Conservation (phyloP, 2,329 filamentous ascomycete species). For the Penicillium crustosum region DNA sequence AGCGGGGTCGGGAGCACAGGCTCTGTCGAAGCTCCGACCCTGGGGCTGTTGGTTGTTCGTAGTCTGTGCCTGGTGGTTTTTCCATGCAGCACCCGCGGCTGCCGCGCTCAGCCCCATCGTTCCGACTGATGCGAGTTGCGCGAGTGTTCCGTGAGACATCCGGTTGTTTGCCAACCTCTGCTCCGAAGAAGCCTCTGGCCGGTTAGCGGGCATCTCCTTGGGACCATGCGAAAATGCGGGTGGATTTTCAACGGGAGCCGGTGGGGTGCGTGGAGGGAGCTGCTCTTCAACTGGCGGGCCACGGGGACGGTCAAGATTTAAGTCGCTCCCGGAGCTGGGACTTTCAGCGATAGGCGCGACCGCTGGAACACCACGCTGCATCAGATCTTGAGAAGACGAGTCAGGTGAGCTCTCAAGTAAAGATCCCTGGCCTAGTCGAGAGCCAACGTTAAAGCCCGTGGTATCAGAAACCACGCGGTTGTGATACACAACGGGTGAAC, state of each 20-base stretch:
- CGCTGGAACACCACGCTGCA: constrained; percentile 24
- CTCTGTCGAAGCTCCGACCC: background rate
- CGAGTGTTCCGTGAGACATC: constrained; percentile 77
- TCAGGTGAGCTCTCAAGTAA: constrained; percentile 34
- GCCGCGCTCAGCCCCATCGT: constrained; percentile 48
- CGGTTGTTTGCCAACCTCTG: constrained; percentile 78
- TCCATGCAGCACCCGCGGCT: constrained; percentile 38
- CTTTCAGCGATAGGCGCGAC: constrained; percentile 34
- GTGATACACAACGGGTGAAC: constrained; percentile 26
- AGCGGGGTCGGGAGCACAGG: background rate
- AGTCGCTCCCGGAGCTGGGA: constrained; percentile 45
- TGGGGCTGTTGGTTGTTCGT: constrained; percentile 10
- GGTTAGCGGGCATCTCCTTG: constrained; percentile 66
- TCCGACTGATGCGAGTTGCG: constrained; percentile 73
- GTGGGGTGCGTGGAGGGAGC: constrained; percentile 56
- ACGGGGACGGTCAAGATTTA: constrained; percentile 19
- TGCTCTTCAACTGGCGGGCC: constrained; percentile 36
- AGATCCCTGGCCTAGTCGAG: constrained; percentile 14
- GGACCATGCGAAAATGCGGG: constrained; percentile 77
- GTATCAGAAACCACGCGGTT: constrained; percentile 36
- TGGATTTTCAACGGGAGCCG: constrained; percentile 73
- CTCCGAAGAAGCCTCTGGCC: constrained; percentile 73
- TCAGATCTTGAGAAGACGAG: constrained; percentile 40
- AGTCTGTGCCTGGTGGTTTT: constrained; percentile 28
- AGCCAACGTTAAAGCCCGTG: constrained; percentile 23